Conservation (phyloP, 805 yeast species). For the Candida xiaguanensis region DNA sequence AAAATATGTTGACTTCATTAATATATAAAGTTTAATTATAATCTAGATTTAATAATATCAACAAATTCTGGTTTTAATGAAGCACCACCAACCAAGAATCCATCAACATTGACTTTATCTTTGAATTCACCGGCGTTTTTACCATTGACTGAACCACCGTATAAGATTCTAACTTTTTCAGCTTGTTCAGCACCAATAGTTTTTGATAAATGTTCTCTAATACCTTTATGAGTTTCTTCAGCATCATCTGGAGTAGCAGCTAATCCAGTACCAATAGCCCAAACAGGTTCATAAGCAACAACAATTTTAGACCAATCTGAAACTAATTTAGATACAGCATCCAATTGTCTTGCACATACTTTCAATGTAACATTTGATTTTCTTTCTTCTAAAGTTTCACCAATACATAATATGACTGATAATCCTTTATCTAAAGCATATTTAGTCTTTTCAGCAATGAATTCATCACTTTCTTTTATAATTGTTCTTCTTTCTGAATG, state of each 20-base stretch:
- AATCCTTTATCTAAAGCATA: slow-evolving; percentile 89
- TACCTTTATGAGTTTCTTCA: slow-evolving; percentile 86
- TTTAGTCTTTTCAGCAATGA: slow-evolving; percentile 90
- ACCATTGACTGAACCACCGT: slow-evolving; percentile 99
- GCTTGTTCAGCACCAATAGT: slow-evolving; percentile 80
- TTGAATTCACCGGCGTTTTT: slow-evolving; percentile 86
- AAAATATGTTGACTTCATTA: slow-evolving; percentile 12
- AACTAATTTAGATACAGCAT: slow-evolving; percentile 78
- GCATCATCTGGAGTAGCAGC: slow-evolving; percentile 99
- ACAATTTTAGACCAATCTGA: slow-evolving; percentile 90
- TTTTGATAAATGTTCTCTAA: slow-evolving; percentile 77
- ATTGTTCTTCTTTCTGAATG: slow-evolving; percentile 98
- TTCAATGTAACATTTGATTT: slow-evolving; percentile 81
- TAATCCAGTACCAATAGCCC: slow-evolving; percentile 99
- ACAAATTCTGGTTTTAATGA: slow-evolving; percentile 96
- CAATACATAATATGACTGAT: slow-evolving; percentile 92
- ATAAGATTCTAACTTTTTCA: slow-evolving; percentile 78
- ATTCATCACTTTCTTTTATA: slow-evolving; percentile 84
- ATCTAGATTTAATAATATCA: slow-evolving; percentile 91
- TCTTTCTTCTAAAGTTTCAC: slow-evolving; percentile 96
- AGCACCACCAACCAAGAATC: slow-evolving; percentile 99
- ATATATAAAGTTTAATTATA: slow-evolving; percentile 39
- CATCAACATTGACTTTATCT: slow-evolving; percentile 92
- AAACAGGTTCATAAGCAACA: slow-evolving; percentile 98
- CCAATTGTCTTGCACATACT: slow-evolving; percentile 84